phyloP scores from a whole-genome alignment of 2,329 filamentous ascomycete species.

The Sodiomyces alkalinus region DNA sequence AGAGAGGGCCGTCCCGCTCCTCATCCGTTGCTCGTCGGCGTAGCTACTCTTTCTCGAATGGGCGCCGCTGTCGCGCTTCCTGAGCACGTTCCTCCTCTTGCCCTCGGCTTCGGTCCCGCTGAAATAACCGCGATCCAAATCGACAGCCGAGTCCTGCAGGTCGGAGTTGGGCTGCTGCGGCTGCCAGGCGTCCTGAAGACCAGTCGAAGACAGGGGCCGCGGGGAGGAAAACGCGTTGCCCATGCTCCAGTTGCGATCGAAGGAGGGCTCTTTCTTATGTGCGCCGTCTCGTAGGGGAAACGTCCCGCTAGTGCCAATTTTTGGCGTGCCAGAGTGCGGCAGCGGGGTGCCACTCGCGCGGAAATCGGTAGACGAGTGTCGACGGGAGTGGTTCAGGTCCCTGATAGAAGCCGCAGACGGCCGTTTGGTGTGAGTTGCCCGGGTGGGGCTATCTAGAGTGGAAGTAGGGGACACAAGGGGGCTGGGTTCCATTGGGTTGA shows the following conservation, averaged over 20 bases:
- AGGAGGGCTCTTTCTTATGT: conserved; percentile 53
- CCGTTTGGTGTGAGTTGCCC: conserved; percentile 35
- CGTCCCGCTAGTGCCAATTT: conserved; percentile 25
- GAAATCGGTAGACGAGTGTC: conserved; percentile 77
- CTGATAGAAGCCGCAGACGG: conserved; percentile 73
- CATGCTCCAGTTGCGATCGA: conserved; percentile 56
- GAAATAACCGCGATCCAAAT: conserved; percentile 82
- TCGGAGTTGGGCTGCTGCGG: conserved; percentile 19
- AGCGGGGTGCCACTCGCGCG: conserved; percentile 24
- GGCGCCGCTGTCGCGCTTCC: conserved; percentile 52
- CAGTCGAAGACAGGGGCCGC: conserved; percentile 38
- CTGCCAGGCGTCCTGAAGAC: conserved; percentile 28
- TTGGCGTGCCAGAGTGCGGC: conserved; percentile 21
- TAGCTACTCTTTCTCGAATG: conserved; percentile 65
- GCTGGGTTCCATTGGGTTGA: no score
- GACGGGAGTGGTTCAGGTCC: conserved; percentile 68
- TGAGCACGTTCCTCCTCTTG: conserved; percentile 61
- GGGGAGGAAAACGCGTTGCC: conserved; percentile 29
- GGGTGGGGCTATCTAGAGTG: conserved; percentile 28
- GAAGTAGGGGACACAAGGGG: conserved; percentile 25
- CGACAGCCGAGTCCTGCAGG: conserved; percentile 33
- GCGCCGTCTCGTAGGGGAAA: conserved; percentile 22
- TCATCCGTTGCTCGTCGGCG: conserved; percentile 54
- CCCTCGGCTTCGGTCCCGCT: conserved; percentile 75
- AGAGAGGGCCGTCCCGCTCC: conserved; percentile 49